These are phyloP conservation scores for Arabidopsis hybrid DNA, from an alignment of 441 rosid species.

Conservation along the genomic window DNA sequence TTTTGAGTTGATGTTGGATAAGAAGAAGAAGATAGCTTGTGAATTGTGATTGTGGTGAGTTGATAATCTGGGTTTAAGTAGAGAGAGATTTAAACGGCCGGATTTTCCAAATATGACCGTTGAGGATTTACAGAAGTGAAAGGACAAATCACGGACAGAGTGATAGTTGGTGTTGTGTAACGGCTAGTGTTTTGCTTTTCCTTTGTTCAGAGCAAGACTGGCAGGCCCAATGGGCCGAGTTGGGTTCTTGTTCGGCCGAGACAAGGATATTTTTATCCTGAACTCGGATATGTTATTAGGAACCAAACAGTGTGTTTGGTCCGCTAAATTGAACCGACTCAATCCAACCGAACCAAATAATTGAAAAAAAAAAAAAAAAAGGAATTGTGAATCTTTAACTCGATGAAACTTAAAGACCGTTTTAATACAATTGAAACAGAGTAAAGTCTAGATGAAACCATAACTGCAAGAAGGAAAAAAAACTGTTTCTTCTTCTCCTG, in stretches of 20 bases:
- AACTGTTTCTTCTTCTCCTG: slow-evolving; percentile 21
- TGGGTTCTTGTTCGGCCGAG: not conserved
- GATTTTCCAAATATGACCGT: slow-evolving; percentile 45
- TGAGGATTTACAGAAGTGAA: slow-evolving; percentile 12
- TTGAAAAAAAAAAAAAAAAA: not conserved
- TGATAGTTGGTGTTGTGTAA: slow-evolving; percentile 5
- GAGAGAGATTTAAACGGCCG: slow-evolving; percentile 33
- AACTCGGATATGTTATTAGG: not conserved
- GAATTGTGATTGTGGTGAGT: slow-evolving; percentile 25
- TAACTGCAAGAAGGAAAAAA: slow-evolving; percentile 12
- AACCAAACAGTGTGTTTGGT: not conserved
- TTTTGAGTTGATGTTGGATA: slow-evolving; percentile 18
- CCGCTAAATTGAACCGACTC: slow-evolving; percentile 6
- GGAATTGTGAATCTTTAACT: not conserved
- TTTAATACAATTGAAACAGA: slow-evolving; percentile 26
- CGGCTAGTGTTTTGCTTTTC: slow-evolving; percentile 37
- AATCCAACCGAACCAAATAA: not conserved
- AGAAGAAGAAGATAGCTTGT: slow-evolving; percentile 27
- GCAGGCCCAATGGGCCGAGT: slow-evolving; percentile 19
- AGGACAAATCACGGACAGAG: slow-evolving; percentile 6
- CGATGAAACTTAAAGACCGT: slow-evolving; percentile 32
- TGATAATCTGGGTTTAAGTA: slow-evolving; percentile 31
- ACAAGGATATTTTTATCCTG: slow-evolving; percentile 19
- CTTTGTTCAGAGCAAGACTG: not conserved
- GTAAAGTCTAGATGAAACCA: slow-evolving; percentile 20